Percentiles rank a stretch among this genome's conserved stretches.
These are phyloP conservation scores for Aureobasidium pullulans DNA, from an alignment of 2,329 filamentous ascomycete species.

Conservation along the genomic window DNA sequence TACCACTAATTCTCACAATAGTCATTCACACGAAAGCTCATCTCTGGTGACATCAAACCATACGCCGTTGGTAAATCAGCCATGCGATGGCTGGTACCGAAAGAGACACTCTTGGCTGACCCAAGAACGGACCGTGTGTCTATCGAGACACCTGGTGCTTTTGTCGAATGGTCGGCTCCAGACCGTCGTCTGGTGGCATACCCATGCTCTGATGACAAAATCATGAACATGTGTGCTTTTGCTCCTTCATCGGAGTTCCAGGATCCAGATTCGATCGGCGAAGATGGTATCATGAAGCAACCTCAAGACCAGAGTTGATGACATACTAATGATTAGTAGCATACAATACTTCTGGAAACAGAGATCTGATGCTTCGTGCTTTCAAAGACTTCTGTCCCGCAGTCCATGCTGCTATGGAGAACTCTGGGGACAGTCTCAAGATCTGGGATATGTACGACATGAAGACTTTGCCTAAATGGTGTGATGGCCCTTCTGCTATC, in stretches of 20 bases:
- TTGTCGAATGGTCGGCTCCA: conserved; percentile 4
- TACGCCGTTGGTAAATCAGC: conserved; percentile 2
- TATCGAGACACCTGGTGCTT: conserved; percentile 3
- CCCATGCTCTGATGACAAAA: conserved; percentile 6
- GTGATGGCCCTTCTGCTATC: conserved; percentile 3
- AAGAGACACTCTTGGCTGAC: background rate
- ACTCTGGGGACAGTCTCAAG: conserved; percentile 5
- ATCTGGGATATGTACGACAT: conserved; percentile 13
- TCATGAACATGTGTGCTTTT: conserved; percentile 13
- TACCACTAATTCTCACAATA: background rate
- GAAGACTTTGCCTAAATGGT: conserved; percentile 10
- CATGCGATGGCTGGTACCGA: conserved; percentile 10
- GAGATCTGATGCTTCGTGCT: background rate
- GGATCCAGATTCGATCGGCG: background rate
- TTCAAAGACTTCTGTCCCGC: conserved; percentile 7
- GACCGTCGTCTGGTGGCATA: conserved; percentile 7
- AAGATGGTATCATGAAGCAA: background rate
- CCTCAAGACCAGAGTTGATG: too few species aligned
- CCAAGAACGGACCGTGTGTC: background rate
- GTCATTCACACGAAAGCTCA: background rate
- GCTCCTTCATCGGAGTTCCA: conserved; percentile 5
- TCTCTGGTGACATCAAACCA: conserved; percentile 4
- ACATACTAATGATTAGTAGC: background rate
- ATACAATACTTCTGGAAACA: conserved; percentile 7
- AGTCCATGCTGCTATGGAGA: conserved; percentile 9